phyloP scores from a whole-genome alignment of 352 stramenopile genomes.

The Phytophthora rubi region DNA sequence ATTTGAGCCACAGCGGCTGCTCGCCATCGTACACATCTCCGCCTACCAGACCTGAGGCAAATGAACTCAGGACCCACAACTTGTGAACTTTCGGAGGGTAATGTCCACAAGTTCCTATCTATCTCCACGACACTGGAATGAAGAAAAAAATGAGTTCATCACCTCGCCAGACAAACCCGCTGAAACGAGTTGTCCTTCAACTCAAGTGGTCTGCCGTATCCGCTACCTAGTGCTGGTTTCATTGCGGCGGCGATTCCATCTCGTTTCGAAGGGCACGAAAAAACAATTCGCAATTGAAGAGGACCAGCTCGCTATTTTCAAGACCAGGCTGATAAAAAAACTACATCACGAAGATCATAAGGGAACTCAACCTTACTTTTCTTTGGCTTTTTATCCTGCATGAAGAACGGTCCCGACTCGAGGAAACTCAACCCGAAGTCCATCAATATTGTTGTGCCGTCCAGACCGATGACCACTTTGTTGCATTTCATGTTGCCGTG shows the following conservation, averaged over 20 bases:
- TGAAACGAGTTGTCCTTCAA: too few species aligned
- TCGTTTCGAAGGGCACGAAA: not conserved
- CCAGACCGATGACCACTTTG: not conserved
- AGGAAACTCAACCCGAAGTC: not conserved
- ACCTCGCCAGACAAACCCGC: too few species aligned
- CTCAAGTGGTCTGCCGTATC: too few species aligned
- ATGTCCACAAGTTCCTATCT: not conserved
- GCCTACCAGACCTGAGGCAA: not conserved
- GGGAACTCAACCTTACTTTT: too few species aligned
- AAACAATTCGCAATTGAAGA: not conserved
- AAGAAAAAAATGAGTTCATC: not conserved
- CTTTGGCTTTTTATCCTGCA: not conserved
- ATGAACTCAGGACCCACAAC: not conserved
- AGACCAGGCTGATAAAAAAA: not conserved
- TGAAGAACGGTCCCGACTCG: not conserved
- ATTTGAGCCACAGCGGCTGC: constrained; percentile 12
- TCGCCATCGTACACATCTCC: constrained; percentile 6
- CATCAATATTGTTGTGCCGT: not conserved
- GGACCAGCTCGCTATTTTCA: not conserved
- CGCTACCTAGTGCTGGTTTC: too few species aligned
- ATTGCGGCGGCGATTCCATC: not conserved
- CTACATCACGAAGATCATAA: too few species aligned
- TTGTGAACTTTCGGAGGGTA: not conserved
- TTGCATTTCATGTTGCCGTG: not conserved
- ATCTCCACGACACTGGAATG: not conserved